Evolutionary conservation across 2,329 filamentous ascomycete species (phyloP).

Genomic region (Coniochaeta hoffmannii): DNA sequence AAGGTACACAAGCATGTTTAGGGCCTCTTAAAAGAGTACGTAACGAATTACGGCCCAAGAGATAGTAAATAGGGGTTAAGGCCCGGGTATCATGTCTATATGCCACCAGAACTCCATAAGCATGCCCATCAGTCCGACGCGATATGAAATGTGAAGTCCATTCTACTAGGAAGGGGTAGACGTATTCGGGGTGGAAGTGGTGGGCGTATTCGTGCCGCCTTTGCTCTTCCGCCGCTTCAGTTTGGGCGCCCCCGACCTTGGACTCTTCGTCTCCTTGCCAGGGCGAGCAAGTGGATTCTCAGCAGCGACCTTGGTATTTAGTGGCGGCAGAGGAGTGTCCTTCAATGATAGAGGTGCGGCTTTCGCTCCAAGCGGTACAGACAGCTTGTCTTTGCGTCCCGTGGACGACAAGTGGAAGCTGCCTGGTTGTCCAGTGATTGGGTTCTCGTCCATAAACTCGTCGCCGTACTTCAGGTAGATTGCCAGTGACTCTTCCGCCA

Average conservation of each 20-base stretch:
- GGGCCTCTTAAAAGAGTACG: too few species aligned
- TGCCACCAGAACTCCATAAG: neutral
- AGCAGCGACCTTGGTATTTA: constrained; percentile 34
- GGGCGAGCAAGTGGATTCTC: constrained; percentile 24
- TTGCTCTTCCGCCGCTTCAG: constrained; percentile 43
- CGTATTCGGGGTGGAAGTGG: neutral
- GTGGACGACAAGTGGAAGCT: constrained; percentile 59
- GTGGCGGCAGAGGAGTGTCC: constrained; percentile 23
- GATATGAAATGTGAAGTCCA: neutral
- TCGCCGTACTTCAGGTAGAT: constrained; percentile 52
- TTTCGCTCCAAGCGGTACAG: constrained; percentile 3
- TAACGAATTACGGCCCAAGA: too few species aligned
- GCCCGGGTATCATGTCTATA: neutral
- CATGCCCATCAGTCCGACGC: neutral
- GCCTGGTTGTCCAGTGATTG: constrained; percentile 58
- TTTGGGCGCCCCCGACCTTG: constrained; percentile 33
- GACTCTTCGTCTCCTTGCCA: constrained; percentile 34
- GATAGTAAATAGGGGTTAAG: too few species aligned
- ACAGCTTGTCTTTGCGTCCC: constrained; percentile 40
- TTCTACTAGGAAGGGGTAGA: neutral
- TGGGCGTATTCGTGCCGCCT: constrained; percentile 18
- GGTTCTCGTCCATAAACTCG: constrained; percentile 62
- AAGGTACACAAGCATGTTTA: too few species aligned
- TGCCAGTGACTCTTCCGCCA: constrained; percentile 51
- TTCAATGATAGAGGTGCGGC: constrained; percentile 16